Conservation (phyloP, 768 basidiomycete genomes). For the Pulveroboletus sp. region DNA sequence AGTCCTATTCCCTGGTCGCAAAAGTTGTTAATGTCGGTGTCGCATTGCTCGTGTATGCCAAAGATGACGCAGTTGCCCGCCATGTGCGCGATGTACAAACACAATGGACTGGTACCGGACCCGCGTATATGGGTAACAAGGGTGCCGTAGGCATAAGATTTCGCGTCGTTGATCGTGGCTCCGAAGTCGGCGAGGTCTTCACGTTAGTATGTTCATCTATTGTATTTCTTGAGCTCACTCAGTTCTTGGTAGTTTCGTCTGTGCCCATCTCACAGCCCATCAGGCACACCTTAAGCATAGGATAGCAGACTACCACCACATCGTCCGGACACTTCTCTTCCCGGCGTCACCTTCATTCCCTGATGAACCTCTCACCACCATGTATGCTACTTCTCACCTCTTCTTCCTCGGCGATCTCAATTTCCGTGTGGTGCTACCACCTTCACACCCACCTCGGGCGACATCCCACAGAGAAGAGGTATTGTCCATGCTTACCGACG, state of each 20-base stretch:
- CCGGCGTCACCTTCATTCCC: constrained; percentile 42
- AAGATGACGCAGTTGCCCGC: constrained; percentile 60
- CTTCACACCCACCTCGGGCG: constrained; percentile 43
- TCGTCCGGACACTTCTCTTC: constrained; percentile 79
- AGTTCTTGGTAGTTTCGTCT: constrained; percentile 64
- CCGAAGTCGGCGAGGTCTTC: constrained; percentile 64
- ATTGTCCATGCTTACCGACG: constrained; percentile 40
- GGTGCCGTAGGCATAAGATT: constrained; percentile 89
- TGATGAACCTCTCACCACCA: constrained; percentile 44
- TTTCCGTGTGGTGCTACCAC: constrained; percentile 72
- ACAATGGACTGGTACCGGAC: constrained; percentile 70
- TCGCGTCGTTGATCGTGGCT: constrained; percentile 54
- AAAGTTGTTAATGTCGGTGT: constrained; percentile 83
- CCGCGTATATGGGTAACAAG: constrained; percentile 87
- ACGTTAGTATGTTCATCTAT: constrained; percentile 54
- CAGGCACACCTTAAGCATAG: constrained; percentile 58
- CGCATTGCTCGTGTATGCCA: constrained; percentile 82
- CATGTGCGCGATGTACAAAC: constrained; percentile 63
- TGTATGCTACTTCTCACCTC: constrained; percentile 84
- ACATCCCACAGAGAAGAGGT: constrained; percentile 35
- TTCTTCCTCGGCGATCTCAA: constrained; percentile 95
- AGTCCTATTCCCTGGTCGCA: constrained; percentile 73
- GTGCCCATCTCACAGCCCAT: constrained; percentile 87
- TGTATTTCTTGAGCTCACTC: constrained; percentile 2
- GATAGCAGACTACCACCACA: constrained; percentile 74